Percentiles rank a stretch among this genome's conserved stretches.
These are phyloP conservation scores for Phylloporus sp. DNA, from an alignment of 768 basidiomycete species.

Conservation along the genomic window DNA sequence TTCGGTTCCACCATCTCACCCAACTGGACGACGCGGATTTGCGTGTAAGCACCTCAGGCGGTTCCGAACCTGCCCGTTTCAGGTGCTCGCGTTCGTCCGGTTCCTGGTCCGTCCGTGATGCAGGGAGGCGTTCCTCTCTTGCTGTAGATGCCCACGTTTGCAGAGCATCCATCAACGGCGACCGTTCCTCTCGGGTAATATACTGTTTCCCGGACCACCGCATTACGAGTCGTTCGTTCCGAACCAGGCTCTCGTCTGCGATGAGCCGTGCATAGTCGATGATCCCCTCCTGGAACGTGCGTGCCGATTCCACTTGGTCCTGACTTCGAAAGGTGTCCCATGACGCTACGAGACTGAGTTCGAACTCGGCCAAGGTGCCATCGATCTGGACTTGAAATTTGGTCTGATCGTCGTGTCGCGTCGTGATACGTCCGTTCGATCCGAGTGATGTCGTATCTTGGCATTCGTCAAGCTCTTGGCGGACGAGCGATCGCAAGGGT, in stretches of 20 bases:
- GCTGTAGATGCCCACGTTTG: conserved; percentile 47
- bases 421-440: conserved; percentile 51
- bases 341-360: conserved; percentile 59
- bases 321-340: conserved; percentile 27
- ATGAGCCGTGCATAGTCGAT: conserved; percentile 65
- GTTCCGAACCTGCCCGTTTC: conserved; percentile 36
- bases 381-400: conserved; percentile 63
- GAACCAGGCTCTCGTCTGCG: conserved; percentile 54
- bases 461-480: conserved; percentile 4
- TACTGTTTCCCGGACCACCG: conserved; percentile 71
- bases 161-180: conserved; percentile 72
- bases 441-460: conserved; percentile 33
- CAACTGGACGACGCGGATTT: conserved; percentile 62
- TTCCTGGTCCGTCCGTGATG: conserved; percentile 28
- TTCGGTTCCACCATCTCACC: conserved; percentile 81
- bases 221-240: conserved; percentile 64
- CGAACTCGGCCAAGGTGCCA: conserved; percentile 56
- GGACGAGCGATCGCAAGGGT: neutral
- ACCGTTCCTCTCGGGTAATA: conserved; percentile 69
- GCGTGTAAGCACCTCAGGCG: conserved; percentile 32
- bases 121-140: conserved; percentile 21
- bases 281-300: conserved; percentile 54
- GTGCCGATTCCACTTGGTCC: conserved; percentile 51
- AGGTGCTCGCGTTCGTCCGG: conserved; percentile 23
- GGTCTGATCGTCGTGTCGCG: conserved; percentile 55